Evolutionary conservation across 805 yeast species (phyloP).

Genomic region (Candida chilensis): DNA sequence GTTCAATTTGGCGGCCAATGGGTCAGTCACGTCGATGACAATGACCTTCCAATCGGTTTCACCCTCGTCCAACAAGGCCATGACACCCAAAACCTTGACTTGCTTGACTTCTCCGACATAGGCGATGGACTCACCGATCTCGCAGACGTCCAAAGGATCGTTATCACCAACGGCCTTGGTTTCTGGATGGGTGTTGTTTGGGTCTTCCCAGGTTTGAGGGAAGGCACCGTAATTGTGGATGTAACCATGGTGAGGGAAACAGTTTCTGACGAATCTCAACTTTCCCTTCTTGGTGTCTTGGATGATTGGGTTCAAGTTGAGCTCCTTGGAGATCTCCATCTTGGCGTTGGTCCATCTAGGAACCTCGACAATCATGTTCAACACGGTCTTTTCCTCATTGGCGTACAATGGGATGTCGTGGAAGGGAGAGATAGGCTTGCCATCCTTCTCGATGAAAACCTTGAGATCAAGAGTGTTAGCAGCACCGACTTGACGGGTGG

Average conservation of each 20-base stretch:
- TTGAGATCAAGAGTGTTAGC: slow-evolving; percentile 92
- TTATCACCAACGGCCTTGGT: slow-evolving; percentile 39
- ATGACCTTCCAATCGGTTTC: slow-evolving; percentile 94
- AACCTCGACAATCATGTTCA: slow-evolving; percentile 32
- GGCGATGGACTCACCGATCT: slow-evolving; percentile 38
- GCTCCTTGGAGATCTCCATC: slow-evolving; percentile 59
- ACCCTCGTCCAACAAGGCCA: slow-evolving; percentile 84
- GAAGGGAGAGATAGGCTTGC: slow-evolving; percentile 92
- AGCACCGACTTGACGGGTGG: slow-evolving; percentile 91
- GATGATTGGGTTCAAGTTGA: slow-evolving; percentile 62
- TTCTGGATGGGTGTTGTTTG: slow-evolving; percentile 39
- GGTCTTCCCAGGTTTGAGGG: slow-evolving; percentile 97
- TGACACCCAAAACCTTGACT: slow-evolving; percentile 65
- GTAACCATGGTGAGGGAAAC: slow-evolving; percentile 79
- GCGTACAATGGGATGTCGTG: slow-evolving; percentile 92
- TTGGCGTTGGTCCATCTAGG: slow-evolving; percentile 77
- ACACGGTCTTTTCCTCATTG: slow-evolving; percentile 79
- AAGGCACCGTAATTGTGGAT: slow-evolving; percentile 84
- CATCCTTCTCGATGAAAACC: slow-evolving; percentile 86
- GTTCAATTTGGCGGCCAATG: slow-evolving; percentile 49
- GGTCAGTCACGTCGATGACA: slow-evolving; percentile 60
- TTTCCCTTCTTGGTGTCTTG: slow-evolving; percentile 76
- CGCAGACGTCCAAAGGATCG: slow-evolving; percentile 40
- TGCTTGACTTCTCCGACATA: slow-evolving; percentile 44
- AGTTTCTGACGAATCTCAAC: slow-evolving; percentile 66